These are phyloP conservation scores for Hemisphaericaspora subhashii DNA, from an alignment of 1,139 yeast species.

Conservation along the genomic window DNA sequence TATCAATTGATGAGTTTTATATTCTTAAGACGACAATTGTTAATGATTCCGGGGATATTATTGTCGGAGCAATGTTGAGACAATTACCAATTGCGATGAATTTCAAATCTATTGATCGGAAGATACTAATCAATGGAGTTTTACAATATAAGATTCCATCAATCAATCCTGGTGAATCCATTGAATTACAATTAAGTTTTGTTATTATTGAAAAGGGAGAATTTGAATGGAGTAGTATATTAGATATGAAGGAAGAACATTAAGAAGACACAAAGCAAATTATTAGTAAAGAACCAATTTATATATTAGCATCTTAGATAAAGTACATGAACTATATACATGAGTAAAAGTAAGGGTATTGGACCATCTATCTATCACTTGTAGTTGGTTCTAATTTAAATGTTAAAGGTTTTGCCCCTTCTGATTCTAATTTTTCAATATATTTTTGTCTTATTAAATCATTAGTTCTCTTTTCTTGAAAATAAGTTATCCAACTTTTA, in stretches of 20 bases:
- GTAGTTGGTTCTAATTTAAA: slow-evolving; percentile 34
- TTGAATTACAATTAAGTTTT: slow-evolving; percentile 50
- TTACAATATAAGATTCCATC: slow-evolving; percentile 49
- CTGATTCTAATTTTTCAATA: slow-evolving; percentile 44
- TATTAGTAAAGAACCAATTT: slow-evolving; percentile 35
- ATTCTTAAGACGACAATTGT: slow-evolving; percentile 44
- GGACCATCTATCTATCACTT: background rate
- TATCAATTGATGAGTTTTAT: slow-evolving; percentile 50
- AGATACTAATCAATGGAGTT: slow-evolving; percentile 61
- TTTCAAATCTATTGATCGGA: slow-evolving; percentile 43
- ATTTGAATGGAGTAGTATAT: slow-evolving; percentile 74
- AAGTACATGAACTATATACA: background rate
- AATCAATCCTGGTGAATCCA: slow-evolving; percentile 43
- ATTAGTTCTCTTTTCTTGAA: slow-evolving; percentile 48
- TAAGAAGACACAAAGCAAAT: too few species aligned
- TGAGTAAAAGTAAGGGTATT: too few species aligned
- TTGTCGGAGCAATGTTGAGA: slow-evolving; percentile 70
- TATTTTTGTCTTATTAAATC: slow-evolving; percentile 44
- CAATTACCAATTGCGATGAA: slow-evolving; percentile 47
- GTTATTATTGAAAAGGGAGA: slow-evolving; percentile 69
- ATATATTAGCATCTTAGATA: slow-evolving; percentile 28
- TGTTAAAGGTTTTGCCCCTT: slow-evolving; percentile 50
- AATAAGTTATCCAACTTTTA: slow-evolving; percentile 47
- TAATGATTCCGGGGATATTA: slow-evolving; percentile 39
- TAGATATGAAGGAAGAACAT: slow-evolving; percentile 49